These are phyloP conservation scores for Zymoseptoria brevis DNA, from an alignment of 2,329 filamentous ascomycete genomes.

Conservation along the genomic window DNA sequence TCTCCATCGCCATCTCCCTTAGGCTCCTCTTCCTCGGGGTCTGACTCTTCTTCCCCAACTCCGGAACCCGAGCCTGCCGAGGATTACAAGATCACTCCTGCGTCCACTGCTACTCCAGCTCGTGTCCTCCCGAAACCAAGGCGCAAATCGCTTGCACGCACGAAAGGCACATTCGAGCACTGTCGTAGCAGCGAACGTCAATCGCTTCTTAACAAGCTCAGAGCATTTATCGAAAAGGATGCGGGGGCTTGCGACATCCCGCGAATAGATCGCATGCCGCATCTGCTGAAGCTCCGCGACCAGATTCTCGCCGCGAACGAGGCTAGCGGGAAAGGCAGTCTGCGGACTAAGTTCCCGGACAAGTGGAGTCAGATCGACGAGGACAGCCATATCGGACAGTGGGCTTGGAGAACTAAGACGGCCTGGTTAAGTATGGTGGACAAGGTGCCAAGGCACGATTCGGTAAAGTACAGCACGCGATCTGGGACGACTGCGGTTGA, in stretches of 20 bases:
- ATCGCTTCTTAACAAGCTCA: neutral
- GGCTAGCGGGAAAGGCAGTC: neutral
- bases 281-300: neutral
- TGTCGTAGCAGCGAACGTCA: neutral
- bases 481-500: slow-evolving; percentile 1
- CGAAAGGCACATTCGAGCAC: neutral
- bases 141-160: neutral
- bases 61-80: neutral
- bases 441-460: neutral
- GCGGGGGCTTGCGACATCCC: neutral
- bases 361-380: neutral
- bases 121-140: neutral
- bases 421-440: neutral
- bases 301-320: neutral
- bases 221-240: neutral
- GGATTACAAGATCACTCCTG: neutral
- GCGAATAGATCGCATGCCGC: neutral
- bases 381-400: neutral
- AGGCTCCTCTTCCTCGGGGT: neutral
- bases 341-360: neutral
- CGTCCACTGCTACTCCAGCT: neutral
- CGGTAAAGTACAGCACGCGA: neutral
- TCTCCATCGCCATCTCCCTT: neutral
- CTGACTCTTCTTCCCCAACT: neutral
- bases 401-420: neutral